Evolutionary conservation across 306 rosid genomes (phyloP), one percentile per base, ranked within the genome.

Genomic region (Prosopis cineraria): DNA sequence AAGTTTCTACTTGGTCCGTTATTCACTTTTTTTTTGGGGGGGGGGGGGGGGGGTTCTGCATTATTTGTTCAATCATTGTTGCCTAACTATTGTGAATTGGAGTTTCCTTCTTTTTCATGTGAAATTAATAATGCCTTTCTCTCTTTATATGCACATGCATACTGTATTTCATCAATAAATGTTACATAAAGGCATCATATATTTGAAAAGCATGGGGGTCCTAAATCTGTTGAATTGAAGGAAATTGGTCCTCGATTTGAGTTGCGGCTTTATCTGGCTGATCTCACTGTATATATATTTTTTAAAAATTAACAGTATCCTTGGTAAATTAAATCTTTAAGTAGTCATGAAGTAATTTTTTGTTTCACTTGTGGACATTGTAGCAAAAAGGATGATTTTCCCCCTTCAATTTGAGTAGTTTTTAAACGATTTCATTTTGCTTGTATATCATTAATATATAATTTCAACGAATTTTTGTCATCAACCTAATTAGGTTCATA

Each of bases 171-270:
- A 20, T 52, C 34, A 17, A 52, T 72, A n/a, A 70, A 16, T 52
- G 6, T 55, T 52, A n/a, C 69, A 6, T 79, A 25, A 83, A 92
- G 97, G 90, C 95, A 95, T 86, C 98, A 95, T 79, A 74, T 89
- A 40, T 92, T 85, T 80, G 98, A 92, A 85, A 92, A 85, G 76
- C 91, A 64, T 6, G 96, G 92, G 11, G 97, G 97, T 62, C 92
- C 93, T 50, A 90, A 91, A 80, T 95, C 96, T 50, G 31, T 88
- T 64, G 97, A 92, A 74, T 88, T 95, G 77, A 89, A 95, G 84
- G 98, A 95, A 87, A 80, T 95, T 25, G 98, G 98, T 82, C 98
- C 98, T 24, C 90, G 98, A 24, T 95, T 91, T 88, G 98, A 95
- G 74, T 75, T 92, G 81, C 88, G 91, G 33, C 85, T 85, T 82